Percentiles rank a stretch among this genome's conserved stretches.
Evolutionary conservation across 495 filamentous ascomycete species (phyloP).

Genomic region (Penicillium verhagenii): DNA sequence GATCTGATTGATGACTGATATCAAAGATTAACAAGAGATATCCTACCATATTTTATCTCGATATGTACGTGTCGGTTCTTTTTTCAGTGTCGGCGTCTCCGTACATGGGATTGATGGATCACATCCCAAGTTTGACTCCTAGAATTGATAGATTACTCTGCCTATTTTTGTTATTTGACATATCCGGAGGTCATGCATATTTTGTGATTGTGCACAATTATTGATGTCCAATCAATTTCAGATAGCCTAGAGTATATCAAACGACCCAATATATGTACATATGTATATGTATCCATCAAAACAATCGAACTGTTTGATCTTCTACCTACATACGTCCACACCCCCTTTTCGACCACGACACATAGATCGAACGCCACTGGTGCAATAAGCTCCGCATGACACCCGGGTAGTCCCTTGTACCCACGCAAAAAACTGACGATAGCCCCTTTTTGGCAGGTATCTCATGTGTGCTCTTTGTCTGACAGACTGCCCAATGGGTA

Average conservation of each 20-base stretch:
- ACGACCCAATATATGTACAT: background rate
- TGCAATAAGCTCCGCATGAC: background rate
- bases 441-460: background rate
- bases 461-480: background rate
- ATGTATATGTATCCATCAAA: background rate
- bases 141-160: too few species aligned
- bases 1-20: constrained; percentile 10
- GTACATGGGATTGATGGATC: background rate
- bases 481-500: background rate
- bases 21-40: background rate
- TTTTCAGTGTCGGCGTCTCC: background rate
- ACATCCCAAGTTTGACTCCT: too few species aligned
- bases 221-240: too few species aligned
- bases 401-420: too few species aligned
- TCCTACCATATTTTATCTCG: background rate
- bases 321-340: background rate
- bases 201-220: too few species aligned
- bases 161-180: too few species aligned
- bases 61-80: background rate
- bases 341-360: too few species aligned
- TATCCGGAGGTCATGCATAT: too few species aligned
- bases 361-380: background rate
- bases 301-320: too few species aligned
- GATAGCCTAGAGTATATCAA: too few species aligned
- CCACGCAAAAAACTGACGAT: too few species aligned